Evolutionary conservation across 805 yeast genomes (phyloP), one percentile per base, ranked within the genome.

Genomic region (Candida jianshihensis): DNA sequence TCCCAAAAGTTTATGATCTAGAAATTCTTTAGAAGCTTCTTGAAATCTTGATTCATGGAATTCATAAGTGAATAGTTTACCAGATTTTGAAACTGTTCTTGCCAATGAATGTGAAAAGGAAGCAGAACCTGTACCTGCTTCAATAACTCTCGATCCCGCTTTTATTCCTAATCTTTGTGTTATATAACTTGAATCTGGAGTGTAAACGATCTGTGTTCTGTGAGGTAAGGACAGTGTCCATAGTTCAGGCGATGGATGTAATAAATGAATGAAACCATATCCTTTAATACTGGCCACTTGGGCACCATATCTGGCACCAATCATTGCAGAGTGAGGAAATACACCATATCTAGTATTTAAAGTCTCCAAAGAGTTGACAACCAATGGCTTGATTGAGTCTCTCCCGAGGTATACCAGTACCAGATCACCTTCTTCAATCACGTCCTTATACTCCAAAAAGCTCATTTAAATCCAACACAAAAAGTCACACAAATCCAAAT

Each of bases 121-220:
- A 0, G 94, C 99, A 6, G 96, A 84, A 0, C 98, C 99, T 0
- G 99, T 92, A 26, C 99, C 99, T 1, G 97, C 96, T 62, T 92
- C 99, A 32, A 92, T 81, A 11, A 92, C 94, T 40, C 75, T 63
- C 1, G 87, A 71, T 1, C 90, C 89, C 12, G 85, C 75, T 15
- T 74, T 66, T 37, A 92, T 78, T 31, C 76, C 71, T 43, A 92
- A 63, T 49, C 96, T 65, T 56, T 90, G 96, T 43, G 85, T 73
- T 37, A 92, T 88, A 51, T 86, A 92, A 20, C 95, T 76, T 3
- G 96, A 83, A 57, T 92, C 99, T 9, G 95, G 95, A 0, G 97
- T 84, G 56, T 92, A 92, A 1, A 92, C 97, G 46, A 92, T 92
- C 63, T 92, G 99, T 0, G 99, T 92, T 59, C 99, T 71, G 56